A percentile compares a stretch with the other conserved stretches of the same genome.
phyloP scores from a whole-genome alignment of 2,329 filamentous ascomycete species.

The Capronia americana region DNA sequence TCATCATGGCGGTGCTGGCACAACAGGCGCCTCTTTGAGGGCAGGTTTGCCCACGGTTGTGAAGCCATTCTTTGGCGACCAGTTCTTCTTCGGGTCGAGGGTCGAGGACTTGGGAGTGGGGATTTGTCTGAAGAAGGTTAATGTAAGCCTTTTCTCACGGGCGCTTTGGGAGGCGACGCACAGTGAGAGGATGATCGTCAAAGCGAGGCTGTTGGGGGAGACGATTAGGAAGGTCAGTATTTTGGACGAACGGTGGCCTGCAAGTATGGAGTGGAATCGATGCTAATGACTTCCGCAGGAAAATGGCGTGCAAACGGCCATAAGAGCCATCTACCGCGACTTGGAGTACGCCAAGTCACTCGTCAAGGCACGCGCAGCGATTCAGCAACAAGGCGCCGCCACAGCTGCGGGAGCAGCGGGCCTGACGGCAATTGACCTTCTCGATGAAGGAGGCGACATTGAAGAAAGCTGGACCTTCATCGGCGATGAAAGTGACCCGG shows the following conservation, averaged over 20 bases:
- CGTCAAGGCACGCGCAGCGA: conserved; percentile 65
- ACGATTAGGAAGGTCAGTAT: conserved; percentile 76
- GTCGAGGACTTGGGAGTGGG: conserved; percentile 95
- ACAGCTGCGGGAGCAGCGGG: conserved; percentile 38
- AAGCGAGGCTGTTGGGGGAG: conserved; percentile 80
- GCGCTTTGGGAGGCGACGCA: conserved; percentile 92
- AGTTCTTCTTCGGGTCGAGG: conserved; percentile 90
- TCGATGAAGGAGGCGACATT: conserved; percentile 58
- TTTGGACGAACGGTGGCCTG: neutral
- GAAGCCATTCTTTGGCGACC: conserved; percentile 96
- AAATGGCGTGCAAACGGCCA: conserved; percentile 85
- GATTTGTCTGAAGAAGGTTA: conserved; percentile 85
- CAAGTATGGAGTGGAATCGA: neutral
- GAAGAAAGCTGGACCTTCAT: conserved; percentile 93
- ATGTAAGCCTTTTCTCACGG: conserved; percentile 80
- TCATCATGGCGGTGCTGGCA: conserved; percentile 93
- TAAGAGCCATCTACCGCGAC: conserved; percentile 92
- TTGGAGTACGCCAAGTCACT: conserved; percentile 89
- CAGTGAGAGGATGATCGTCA: conserved; percentile 87
- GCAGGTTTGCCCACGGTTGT: conserved; percentile 94
- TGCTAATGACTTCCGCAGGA: conserved; percentile 62
- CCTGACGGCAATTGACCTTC: conserved; percentile 44
- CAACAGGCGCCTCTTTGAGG: conserved; percentile 88
- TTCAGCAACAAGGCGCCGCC: conserved; percentile 14
- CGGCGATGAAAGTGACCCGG: conserved; percentile 64